Base-by-base conservation (phyloP, 495 filamentous ascomycete genomes). In the Xylaria longipes region DNA sequence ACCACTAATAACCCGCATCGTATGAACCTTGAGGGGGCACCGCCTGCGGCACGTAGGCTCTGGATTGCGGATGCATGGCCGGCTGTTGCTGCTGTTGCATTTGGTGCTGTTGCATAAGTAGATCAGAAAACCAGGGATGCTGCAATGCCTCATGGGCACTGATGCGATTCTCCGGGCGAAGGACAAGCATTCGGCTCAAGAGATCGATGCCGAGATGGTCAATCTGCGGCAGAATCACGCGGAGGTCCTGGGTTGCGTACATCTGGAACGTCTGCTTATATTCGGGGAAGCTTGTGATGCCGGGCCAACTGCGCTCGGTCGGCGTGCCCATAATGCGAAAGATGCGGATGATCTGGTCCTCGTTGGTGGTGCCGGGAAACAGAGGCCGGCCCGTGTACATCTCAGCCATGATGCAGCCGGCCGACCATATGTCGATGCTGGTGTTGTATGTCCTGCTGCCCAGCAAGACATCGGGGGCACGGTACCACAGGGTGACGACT, bases 241-340 rank as follows among this genome's bases (percentile, higher is more conserved):
- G 84, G 46, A 98, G 84, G 75, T 96, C 93, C 80, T 97, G 95
- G 4, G 97, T 98, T n/a, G 94, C 92, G 78, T 94, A 99, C 77
- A 97, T 91, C 73, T 95, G 95, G 85, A 95, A 97, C 63, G 89
- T 95, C 35, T 90, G 86, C 84, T 97, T 97, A 87, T 98, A 98
- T 80, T 99, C 96, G 8, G 94, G 94, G 76, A 95, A 95, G 76
- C 91, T 87, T 31, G 89, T 90, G 78, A 98, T 94, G 5, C 94
- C 94, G 1, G 95, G 95, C 95, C 95, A 98, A 3, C 92, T 93
- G 58, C 93, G 88, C 80, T 97, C 95, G 0, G 92, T 95, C 0
- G 95, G 95, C 1, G 95, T 98, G 45, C 95, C 95, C 95, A 98
- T 98, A 62, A 98, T 91, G 35, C 95, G 92, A 88, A 97, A 98